A percentile compares a stretch with the other conserved stretches of the same genome.
phyloP scores from a whole-genome alignment of 306 rosid species.

The Albizia julibrissin region DNA sequence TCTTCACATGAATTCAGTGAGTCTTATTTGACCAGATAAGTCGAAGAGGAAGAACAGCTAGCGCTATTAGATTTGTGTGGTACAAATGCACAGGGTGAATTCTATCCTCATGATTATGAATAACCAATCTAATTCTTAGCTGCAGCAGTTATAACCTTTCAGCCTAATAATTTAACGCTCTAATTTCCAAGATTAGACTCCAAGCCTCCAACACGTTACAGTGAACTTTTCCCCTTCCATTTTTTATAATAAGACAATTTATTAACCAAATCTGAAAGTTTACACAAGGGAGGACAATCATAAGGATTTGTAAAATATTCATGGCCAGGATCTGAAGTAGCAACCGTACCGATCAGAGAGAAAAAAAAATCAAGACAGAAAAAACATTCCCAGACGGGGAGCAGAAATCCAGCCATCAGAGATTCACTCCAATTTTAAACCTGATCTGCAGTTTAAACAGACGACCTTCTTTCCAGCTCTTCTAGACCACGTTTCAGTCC shows the following conservation, averaged over 20 bases:
- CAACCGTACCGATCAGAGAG: background rate
- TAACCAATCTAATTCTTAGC: background rate
- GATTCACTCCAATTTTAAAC: background rate
- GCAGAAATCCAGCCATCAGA: background rate
- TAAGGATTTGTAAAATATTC: background rate
- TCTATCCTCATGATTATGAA: background rate
- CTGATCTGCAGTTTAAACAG: background rate
- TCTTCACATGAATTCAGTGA: background rate
- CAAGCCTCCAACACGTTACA: background rate
- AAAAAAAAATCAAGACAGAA: background rate
- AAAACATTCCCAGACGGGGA: background rate
- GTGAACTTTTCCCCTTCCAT: background rate
- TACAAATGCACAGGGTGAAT: background rate
- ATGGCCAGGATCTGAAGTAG: background rate
- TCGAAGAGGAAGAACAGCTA: background rate
- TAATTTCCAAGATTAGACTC: background rate
- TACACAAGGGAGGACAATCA: background rate
- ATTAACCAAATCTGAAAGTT: background rate
- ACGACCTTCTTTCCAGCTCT: background rate
- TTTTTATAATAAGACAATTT: background rate
- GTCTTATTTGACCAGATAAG: background rate
- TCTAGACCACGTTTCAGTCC: background rate
- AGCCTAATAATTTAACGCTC: background rate
- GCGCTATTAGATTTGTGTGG: background rate
- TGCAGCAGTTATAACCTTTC: background rate